Evolutionary conservation across 2,329 filamentous ascomycete species (phyloP).

Genomic region (Cordyceps pruinosa): DNA sequence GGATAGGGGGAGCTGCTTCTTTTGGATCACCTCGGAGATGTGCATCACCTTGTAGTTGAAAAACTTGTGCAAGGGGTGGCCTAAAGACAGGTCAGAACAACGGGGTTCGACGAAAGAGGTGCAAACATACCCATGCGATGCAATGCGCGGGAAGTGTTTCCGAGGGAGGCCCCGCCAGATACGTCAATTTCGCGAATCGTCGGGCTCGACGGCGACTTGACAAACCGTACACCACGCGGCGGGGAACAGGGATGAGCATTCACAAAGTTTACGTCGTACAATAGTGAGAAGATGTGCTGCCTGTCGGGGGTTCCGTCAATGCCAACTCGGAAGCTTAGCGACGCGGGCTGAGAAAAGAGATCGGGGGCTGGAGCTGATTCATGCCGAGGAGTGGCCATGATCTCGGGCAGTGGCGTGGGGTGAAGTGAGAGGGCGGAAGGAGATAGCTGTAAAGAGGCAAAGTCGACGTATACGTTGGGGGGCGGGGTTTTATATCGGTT

Average conservation of each 20-base stretch:
- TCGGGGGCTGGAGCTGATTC: constrained; percentile 27
- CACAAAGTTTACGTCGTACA: constrained; percentile 57
- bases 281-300: constrained; percentile 39
- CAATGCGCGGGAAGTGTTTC: constrained; percentile 39
- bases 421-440: constrained; percentile 37
- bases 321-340: constrained; percentile 28
- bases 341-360: constrained; percentile 29
- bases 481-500: constrained; percentile 43
- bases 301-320: constrained; percentile 34
- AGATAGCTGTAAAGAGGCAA: constrained; percentile 45
- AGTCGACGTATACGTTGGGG: constrained; percentile 40
- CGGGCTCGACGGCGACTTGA: constrained; percentile 54
- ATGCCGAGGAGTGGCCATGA: constrained; percentile 31
- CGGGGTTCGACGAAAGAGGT: neutral
- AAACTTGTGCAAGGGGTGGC: constrained; percentile 57
- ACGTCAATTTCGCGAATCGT: constrained; percentile 52
- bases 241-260: constrained; percentile 59
- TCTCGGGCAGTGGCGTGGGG: constrained; percentile 37
- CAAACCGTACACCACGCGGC: constrained; percentile 48
- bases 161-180: constrained; percentile 36
- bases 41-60: constrained; percentile 55
- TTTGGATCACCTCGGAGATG: constrained; percentile 48
- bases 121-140: constrained; percentile 38
- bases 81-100: constrained; percentile 27
- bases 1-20: constrained; percentile 38